Conservation (phyloP, 2,329 filamentous ascomycete genomes). For the Xylaria sp. region DNA sequence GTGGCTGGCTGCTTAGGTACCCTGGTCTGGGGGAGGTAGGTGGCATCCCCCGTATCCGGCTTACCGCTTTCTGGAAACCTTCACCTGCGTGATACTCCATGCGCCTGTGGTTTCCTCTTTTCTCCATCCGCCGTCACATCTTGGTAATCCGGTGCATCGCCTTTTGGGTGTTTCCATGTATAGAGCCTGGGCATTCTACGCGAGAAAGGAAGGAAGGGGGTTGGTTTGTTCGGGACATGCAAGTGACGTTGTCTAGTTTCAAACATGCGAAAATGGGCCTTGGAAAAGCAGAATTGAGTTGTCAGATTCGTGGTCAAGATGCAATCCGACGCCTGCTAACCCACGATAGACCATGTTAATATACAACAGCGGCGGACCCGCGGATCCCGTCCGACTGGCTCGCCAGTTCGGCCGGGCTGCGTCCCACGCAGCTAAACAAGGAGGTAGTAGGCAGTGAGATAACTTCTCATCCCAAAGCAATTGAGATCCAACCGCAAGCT, state of each 20-base stretch:
- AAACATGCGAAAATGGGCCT: neutral
- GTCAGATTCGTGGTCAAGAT: neutral
- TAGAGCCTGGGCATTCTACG: neutral
- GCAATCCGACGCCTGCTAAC: neutral
- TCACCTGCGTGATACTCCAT: slow-evolving; percentile 14
- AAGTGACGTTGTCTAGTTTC: neutral
- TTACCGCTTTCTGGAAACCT: slow-evolving; percentile 14
- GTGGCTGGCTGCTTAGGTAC: neutral
- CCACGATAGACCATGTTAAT: neutral
- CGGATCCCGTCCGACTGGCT: neutral
- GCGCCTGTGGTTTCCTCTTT: neutral
- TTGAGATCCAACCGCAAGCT: neutral
- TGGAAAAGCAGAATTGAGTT: neutral
- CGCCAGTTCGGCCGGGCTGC: neutral
- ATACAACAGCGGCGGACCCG: slow-evolving; percentile 1
- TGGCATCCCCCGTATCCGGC: slow-evolving; percentile 14
- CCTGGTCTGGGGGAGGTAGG: neutral
- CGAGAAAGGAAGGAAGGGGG: neutral
- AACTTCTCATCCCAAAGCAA: neutral
- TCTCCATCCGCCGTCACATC: neutral
- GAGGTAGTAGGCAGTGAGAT: neutral
- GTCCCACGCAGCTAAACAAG: neutral
- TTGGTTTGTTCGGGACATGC: neutral
- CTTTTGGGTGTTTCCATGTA: neutral
- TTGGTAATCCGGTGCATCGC: neutral